A percentile compares a stretch with the other conserved stretches of the same genome.
Conservation (phyloP, 768 basidiomycete species). For the Serendipita indica region DNA sequence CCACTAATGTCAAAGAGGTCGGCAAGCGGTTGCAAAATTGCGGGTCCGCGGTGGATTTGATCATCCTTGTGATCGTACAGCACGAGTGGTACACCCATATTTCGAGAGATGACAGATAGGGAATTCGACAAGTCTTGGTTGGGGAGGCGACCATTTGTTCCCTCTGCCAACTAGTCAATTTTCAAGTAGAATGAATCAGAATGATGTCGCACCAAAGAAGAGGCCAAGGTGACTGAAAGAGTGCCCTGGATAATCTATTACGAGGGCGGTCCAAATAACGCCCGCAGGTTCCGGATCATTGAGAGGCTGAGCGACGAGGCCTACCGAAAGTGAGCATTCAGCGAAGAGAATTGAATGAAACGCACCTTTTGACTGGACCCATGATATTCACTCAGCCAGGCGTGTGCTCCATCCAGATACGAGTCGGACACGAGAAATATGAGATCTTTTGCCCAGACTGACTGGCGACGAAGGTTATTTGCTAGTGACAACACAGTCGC, state of each 20-base stretch:
- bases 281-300: conserved; percentile 44
- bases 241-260: conserved; percentile 91
- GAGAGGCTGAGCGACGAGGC: conserved; percentile 49
- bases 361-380: conserved; percentile 34
- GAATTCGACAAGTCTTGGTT: conserved; percentile 93
- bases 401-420: conserved; percentile 82
- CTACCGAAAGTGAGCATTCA: conserved; percentile 25
- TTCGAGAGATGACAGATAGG: conserved; percentile 53
- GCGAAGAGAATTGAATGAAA: not conserved
- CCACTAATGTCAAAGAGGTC: conserved; percentile 23
- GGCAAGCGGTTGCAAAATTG: conserved; percentile 18
- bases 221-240: conserved; percentile 94
- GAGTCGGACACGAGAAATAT: conserved; percentile 81
- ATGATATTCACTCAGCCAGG: conserved; percentile 80
- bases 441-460: conserved; percentile 91
- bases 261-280: conserved; percentile 89
- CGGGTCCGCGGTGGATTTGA: not conserved
- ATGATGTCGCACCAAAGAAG: conserved; percentile 62
- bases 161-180: conserved; percentile 41
- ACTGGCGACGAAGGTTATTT: conserved; percentile 61
- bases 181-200: not conserved
- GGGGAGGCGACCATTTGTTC: conserved; percentile 83
- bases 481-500: conserved; percentile 79
- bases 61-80: conserved; percentile 63
- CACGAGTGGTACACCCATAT: conserved; percentile 60